Evolutionary conservation across 2,329 filamentous ascomycete species (phyloP), one percentile per base, ranked within the genome.

Genomic region (Aspergillus amoenus): DNA sequence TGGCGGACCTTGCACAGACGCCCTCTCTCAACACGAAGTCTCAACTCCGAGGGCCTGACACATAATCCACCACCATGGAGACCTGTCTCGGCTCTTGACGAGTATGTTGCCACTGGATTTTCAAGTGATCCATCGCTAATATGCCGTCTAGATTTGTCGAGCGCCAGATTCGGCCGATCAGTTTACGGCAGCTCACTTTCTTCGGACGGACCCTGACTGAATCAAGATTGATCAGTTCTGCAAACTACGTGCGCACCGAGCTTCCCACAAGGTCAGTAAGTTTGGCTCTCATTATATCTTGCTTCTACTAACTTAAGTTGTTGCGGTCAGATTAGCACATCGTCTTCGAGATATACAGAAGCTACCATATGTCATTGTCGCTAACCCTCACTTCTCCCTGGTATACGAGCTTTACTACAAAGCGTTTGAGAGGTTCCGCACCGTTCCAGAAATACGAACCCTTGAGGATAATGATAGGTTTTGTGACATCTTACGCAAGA

Each of bases 371-470:
- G 90, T 94, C 39, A 93, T 97, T 54, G 91, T 97, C 47, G 93
- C 90, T n/a, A 99, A 99, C 68, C 86, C 86, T 6, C 91, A 99
- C 73, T 90, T 99, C 61, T 91, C 90, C 70, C 88, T 95, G 64
- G 94, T 97, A 34, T 99, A 99, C 77, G 91, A 97, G 72, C 83
- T 97, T 6, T 99, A 99, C 79, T 96, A 97, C 77, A 87, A 88
- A 64, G 93, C 94, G n/a, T 99, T 99, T 68, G 94, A 99, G 72
- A 87, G 82, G 52, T 89, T 97, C 62, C 89, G 94, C 47, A 88
- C 89, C 64, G 81, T 97, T 41, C 87, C 88, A 50, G 91, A 96
- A 70, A 87, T 99, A 65, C 88, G 88, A 68, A 89, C 86, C 0
- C 78, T 96, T 37, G 89, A 96, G 32, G 93, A 97, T 68, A 99